Percentiles rank a stretch among this genome's conserved stretches.
phyloP scores from a whole-genome alignment of 257 asterid genomes.

The Rauvolfia tetraphylla region DNA sequence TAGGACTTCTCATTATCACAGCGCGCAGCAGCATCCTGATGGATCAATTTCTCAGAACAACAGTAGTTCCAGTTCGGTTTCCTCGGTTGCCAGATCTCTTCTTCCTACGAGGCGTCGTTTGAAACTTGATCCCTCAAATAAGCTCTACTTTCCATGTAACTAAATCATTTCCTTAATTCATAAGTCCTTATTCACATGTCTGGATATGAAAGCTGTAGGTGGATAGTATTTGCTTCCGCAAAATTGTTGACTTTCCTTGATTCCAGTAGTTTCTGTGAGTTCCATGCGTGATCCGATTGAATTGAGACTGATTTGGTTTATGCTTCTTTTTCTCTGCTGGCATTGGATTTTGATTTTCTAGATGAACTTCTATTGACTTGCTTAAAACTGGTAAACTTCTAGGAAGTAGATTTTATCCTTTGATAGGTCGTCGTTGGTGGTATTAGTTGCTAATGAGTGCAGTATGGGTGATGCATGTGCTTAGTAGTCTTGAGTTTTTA shows the following conservation, averaged over 20 bases:
- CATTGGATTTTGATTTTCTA: neutral
- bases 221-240: neutral
- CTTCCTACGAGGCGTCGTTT: constrained; percentile 83
- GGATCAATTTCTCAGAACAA: constrained; percentile 50
- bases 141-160: constrained; percentile 83
- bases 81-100: constrained; percentile 86
- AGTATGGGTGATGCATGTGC: neutral
- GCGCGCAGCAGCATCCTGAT: constrained; percentile 42
- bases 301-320: neutral
- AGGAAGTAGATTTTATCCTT: neutral
- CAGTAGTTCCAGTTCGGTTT: constrained; percentile 50
- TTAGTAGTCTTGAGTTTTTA: neutral
- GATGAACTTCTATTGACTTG: neutral
- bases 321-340: neutral
- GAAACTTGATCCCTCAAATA: constrained; percentile 90
- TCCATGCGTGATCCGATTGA: neutral
- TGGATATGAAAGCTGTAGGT: neutral
- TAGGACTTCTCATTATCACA: constrained; percentile 34
- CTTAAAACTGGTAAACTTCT: neutral
- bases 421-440: neutral
- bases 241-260: neutral
- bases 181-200: too few species aligned
- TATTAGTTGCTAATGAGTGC: neutral
- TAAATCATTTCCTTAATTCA: neutral
- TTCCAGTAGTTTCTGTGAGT: neutral